Evolutionary conservation across 2,329 filamentous ascomycete genomes (phyloP), one percentile per base, ranked within the genome.

Genomic region (Penicillium sp.): DNA sequence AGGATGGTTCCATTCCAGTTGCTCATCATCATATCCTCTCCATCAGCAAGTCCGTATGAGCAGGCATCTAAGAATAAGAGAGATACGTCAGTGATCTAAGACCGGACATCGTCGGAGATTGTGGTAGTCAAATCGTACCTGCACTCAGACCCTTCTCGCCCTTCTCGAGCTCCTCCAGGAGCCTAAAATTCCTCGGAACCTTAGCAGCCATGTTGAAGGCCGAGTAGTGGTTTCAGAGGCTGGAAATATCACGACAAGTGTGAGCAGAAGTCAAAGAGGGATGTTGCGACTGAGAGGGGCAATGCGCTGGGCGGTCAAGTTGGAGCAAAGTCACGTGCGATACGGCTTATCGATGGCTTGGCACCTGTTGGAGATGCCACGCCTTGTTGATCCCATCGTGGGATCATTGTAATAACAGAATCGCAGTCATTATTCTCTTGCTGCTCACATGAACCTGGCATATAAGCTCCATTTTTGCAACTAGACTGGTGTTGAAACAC

Each of bases 1-100:
- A 97, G 86, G 63, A 99, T 97, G 16, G 94, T 99, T 68, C 93
- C 94, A 70, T 96, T 96, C 94, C 94, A 99, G 80, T 97, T 91
- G 61, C 89, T 93, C 92, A 99, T 96, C 75, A 94, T 85, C 61
- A 97, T 84, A 70, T 99, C 94, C 71, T 97, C 92, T 46, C 90
- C 87, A 73, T 97, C 91, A 62, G 93, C 91, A 54, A 99, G 84
- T 67, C 94, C 94, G 68, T 97, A 97, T 42, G 94, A 97, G 79
- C 93, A 97, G 59, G 92, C 92, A 79, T 97, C 94, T 94, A 65
- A 50, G 42, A 55, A 29, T 44, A 57, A 61, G 39, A 59, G 37
- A 42, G 56, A 46, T 56, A 54, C 21, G 60, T 75, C 56, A 71
- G 65, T 46, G 39, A 35, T 46, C 29, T 16, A 23, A 42, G 45